Evolutionary conservation across 2,329 filamentous ascomycete species (phyloP).

Genomic region (Aureobasidium sp.): DNA sequence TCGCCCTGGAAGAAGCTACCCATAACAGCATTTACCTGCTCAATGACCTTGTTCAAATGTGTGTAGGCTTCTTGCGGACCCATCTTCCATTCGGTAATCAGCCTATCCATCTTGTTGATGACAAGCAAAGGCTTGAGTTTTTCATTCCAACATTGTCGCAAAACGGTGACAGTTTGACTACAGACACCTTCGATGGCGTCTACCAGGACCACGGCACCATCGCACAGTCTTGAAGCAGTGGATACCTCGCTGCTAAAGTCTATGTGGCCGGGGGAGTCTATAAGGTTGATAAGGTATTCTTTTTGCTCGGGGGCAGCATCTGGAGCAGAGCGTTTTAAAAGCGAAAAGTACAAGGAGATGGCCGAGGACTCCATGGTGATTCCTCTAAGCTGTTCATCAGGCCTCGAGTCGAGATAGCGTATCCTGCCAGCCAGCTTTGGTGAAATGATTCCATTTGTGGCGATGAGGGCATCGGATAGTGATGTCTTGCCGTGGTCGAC

Average conservation of each 20-base stretch:
- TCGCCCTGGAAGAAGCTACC: slow-evolving; percentile 97
- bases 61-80: slow-evolving; percentile 81
- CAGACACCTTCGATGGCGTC: slow-evolving; percentile 97
- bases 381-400: slow-evolving; percentile 89
- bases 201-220: slow-evolving; percentile 88
- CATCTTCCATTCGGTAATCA: slow-evolving; percentile 92
- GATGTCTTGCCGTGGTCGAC: slow-evolving; percentile 99
- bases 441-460: slow-evolving; percentile 98
- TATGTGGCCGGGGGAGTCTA: slow-evolving; percentile 96
- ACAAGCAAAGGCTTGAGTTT: slow-evolving; percentile 90
- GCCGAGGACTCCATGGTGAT: slow-evolving; percentile 99
- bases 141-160: slow-evolving; percentile 91
- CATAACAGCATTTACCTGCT: slow-evolving; percentile 95
- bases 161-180: slow-evolving; percentile 94
- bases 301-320: slow-evolving; percentile 50
- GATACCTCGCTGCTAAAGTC: slow-evolving; percentile 98
- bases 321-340: slow-evolving; percentile 66
- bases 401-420: slow-evolving; percentile 90
- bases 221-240: slow-evolving; percentile 86
- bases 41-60: slow-evolving; percentile 80
- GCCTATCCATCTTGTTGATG: slow-evolving; percentile 96
- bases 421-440: slow-evolving; percentile 97
- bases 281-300: slow-evolving; percentile 94
- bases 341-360: slow-evolving; percentile 92
- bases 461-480: slow-evolving; percentile 88